phyloP scores from a whole-genome alignment of 2,329 filamentous ascomycete genomes.

The Corynespora cassiicola region DNA sequence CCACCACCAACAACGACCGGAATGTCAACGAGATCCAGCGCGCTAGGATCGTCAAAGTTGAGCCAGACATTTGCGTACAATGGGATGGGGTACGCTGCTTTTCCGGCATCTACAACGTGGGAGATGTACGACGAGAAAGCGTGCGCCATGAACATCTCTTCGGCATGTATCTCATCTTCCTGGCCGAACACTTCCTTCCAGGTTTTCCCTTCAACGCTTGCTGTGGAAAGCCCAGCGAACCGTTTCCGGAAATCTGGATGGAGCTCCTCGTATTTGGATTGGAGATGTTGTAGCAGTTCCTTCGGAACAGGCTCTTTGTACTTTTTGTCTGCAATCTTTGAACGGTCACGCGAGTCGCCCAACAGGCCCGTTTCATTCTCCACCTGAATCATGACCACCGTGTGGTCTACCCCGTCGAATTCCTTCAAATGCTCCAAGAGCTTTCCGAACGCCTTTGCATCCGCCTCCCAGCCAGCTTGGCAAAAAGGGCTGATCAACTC shows the following conservation, averaged over 20 bases:
- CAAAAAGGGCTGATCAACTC: slow-evolving; percentile 27
- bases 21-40: slow-evolving; percentile 31
- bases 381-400: slow-evolving; percentile 62
- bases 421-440: slow-evolving; percentile 48
- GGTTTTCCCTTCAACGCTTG: slow-evolving; percentile 16
- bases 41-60: slow-evolving; percentile 29
- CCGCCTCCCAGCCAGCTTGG: slow-evolving; percentile 34
- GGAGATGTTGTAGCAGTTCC: slow-evolving; percentile 38
- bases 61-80: slow-evolving; percentile 53
- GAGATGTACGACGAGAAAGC: slow-evolving; percentile 48
- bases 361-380: slow-evolving; percentile 61
- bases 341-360: slow-evolving; percentile 59
- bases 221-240: slow-evolving; percentile 20
- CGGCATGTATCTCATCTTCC: slow-evolving; percentile 33
- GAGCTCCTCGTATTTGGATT: slow-evolving; percentile 9
- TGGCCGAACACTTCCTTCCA: slow-evolving; percentile 49
- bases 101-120: slow-evolving; percentile 45
- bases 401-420: slow-evolving; percentile 53
- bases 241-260: slow-evolving; percentile 28
- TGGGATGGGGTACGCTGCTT: slow-evolving; percentile 43
- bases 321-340: slow-evolving; percentile 43
- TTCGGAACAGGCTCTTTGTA: slow-evolving; percentile 46
- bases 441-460: slow-evolving; percentile 43
- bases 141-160: slow-evolving; percentile 56
- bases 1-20: slow-evolving; percentile 48